Evolutionary conservation across 371 early-diverging fungal genomes (phyloP).

Genomic region (Mucor lusitanicus): DNA sequence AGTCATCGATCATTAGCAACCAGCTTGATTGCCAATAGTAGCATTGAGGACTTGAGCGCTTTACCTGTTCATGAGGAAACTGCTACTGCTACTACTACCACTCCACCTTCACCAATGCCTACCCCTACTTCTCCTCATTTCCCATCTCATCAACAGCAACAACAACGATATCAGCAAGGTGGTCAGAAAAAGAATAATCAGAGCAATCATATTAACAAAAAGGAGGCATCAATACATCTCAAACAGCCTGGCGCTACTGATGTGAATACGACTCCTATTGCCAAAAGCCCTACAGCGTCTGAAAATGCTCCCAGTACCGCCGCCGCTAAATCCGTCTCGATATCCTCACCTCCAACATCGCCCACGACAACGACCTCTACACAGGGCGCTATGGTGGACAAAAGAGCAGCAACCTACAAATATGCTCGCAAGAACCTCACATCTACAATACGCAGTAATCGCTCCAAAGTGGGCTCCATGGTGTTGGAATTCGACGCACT

Average conservation of each 20-base stretch:
- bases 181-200: not conserved
- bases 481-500: constrained; percentile 51
- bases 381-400: not conserved
- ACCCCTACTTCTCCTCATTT: not conserved
- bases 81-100: too few relatives aligned
- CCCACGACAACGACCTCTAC: not conserved
- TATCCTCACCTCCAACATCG: too few relatives aligned
- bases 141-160: not conserved
- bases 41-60: not conserved
- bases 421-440: constrained; percentile 25
- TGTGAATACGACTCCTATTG: not conserved
- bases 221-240: not conserved
- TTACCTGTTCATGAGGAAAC: not conserved
- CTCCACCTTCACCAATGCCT: not conserved
- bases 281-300: not conserved
- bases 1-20: constrained; percentile 15
- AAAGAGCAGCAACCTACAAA: constrained; percentile 43
- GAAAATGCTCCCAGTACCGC: not conserved
- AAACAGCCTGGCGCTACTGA: not conserved
- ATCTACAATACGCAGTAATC: constrained; percentile 12
- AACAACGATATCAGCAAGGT: not conserved
- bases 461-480: constrained; percentile 51
- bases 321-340: not conserved
- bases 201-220: not conserved
- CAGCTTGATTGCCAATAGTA: not conserved